Base-by-base conservation (phyloP, 1,284 basidiomycete species). In the Boletellus deceptivus region DNA sequence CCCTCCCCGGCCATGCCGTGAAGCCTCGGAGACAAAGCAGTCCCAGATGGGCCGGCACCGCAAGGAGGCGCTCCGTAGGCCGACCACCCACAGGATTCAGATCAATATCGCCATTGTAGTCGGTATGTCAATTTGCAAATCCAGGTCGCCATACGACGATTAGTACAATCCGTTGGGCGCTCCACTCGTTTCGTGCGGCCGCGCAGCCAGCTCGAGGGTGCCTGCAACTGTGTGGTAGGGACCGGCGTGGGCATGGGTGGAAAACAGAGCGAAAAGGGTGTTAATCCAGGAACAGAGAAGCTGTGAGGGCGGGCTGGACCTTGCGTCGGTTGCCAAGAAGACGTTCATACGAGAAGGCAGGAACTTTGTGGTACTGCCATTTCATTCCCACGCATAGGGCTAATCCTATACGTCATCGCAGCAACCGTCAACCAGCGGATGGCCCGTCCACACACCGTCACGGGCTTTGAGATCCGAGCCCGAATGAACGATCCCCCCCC, bases 321-420 rank as follows among this genome's bases (percentile, higher is more conserved):
- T 6, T 16, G 31, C 31, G 43, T n/a, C 43, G 31, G 33, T 41
- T 33, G 34, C 34, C 3, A 55, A 29, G 52, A 10, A 29, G n/a
- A 16, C n/a, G n/a, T 25, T 24, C 7, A 5, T 20, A 3, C 18
- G 17, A 31, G 45, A n/a, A 3, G 29, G 29, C 24, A 16, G n/a
- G 35, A 16, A 37, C 14, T 20, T 5, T 18, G 46, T 29, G 11
- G 29, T 25, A 24, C 37, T n/a, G 37, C 37, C 29, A 47, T 39
- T 34, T 47, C 8, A 17, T 39, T 47, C 46, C 29, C 46, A 47
- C 46, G 46, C 46, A 47, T 39, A 47, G 37, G 45, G 29, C 14
- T 22, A 31, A 14, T 14, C 36, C 36, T 20, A 18, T 18, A 31
- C 29, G 29, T 31, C 29, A 31, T 31, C 3, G 27, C 27, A 3